These are phyloP conservation scores for Eleusine coracana DNA, from an alignment of 176 grass and related monocot genomes.

Conservation along the genomic window DNA sequence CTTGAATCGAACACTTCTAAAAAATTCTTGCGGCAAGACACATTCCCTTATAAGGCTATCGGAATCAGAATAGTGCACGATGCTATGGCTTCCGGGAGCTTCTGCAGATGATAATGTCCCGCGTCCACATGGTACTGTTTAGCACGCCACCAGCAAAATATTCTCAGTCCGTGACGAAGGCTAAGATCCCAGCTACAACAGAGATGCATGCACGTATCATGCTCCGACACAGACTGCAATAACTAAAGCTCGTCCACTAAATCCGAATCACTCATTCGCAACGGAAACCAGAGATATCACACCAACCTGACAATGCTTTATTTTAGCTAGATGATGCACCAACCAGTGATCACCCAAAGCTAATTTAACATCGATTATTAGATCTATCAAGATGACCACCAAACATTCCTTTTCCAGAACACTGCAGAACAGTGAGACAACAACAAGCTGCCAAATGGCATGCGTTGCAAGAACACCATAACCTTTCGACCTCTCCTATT, in stretches of 20 bases:
- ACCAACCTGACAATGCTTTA: constrained; percentile 10
- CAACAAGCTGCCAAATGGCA: constrained; percentile 39
- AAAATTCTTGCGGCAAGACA: background rate
- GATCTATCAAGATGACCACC: constrained; percentile 21
- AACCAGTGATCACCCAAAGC: constrained; percentile 25
- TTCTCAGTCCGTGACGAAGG: background rate
- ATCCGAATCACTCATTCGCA: constrained; percentile 8
- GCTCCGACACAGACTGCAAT: background rate
- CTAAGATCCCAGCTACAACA: background rate
- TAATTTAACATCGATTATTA: background rate
- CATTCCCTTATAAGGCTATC: background rate
- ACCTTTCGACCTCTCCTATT: background rate
- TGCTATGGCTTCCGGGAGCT: background rate
- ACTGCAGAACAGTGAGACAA: background rate
- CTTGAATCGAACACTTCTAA: background rate
- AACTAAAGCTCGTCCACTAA: constrained; percentile 13
- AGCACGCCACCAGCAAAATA: background rate
- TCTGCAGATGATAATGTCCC: background rate
- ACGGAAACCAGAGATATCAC: background rate
- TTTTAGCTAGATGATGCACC: constrained; percentile 25
- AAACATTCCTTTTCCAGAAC: constrained; percentile 18
- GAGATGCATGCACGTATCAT: constrained; percentile 35
- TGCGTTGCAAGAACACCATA: background rate
- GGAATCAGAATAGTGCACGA: background rate
- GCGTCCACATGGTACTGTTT: constrained; percentile 12